Evolutionary conservation across 2,329 filamentous ascomycete species (phyloP).

Genomic region (Fusarium tanahbumbuense): DNA sequence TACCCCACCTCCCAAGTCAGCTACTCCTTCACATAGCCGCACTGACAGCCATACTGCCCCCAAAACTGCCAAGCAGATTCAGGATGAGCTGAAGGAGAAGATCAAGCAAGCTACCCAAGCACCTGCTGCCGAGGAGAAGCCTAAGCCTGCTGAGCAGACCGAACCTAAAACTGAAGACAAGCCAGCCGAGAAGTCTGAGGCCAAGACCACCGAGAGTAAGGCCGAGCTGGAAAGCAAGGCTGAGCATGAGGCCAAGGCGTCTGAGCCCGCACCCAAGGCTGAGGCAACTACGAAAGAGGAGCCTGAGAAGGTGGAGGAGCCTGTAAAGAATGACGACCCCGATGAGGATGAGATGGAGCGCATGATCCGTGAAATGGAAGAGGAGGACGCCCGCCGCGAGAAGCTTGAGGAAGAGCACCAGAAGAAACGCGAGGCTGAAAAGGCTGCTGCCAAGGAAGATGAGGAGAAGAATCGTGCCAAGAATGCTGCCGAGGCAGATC

Average conservation of each 20-base stretch:
- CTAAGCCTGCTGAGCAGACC: slow-evolving; percentile 39
- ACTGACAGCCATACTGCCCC: slow-evolving; percentile 74
- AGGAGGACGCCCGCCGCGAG: slow-evolving; percentile 35
- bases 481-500: slow-evolving; percentile 68
- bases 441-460: slow-evolving; percentile 61
- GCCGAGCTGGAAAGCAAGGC: slow-evolving; percentile 44
- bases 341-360: slow-evolving; percentile 69
- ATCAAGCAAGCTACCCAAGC: slow-evolving; percentile 71
- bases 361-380: slow-evolving; percentile 72
- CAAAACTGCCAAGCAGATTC: slow-evolving; percentile 85
- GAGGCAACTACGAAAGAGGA: slow-evolving; percentile 43
- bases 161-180: slow-evolving; percentile 51
- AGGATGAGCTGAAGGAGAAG: slow-evolving; percentile 83
- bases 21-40: slow-evolving; percentile 75
- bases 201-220: slow-evolving; percentile 27
- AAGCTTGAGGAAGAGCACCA: slow-evolving; percentile 52
- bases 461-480: slow-evolving; percentile 58
- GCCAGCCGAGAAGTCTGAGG: slow-evolving; percentile 18
- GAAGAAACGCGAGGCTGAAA: slow-evolving; percentile 61
- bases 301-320: slow-evolving; percentile 44
- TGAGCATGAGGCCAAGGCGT: slow-evolving; percentile 46
- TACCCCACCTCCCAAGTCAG: slow-evolving; percentile 82
- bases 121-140: slow-evolving; percentile 49
- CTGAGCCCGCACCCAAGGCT: slow-evolving; percentile 42
- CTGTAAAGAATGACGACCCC: slow-evolving; percentile 51